Percentiles rank a stretch among this genome's conserved stretches.
These are phyloP conservation scores for Bruguiera parviflora DNA, from an alignment of 345 rosid species.

Conservation along the genomic window DNA sequence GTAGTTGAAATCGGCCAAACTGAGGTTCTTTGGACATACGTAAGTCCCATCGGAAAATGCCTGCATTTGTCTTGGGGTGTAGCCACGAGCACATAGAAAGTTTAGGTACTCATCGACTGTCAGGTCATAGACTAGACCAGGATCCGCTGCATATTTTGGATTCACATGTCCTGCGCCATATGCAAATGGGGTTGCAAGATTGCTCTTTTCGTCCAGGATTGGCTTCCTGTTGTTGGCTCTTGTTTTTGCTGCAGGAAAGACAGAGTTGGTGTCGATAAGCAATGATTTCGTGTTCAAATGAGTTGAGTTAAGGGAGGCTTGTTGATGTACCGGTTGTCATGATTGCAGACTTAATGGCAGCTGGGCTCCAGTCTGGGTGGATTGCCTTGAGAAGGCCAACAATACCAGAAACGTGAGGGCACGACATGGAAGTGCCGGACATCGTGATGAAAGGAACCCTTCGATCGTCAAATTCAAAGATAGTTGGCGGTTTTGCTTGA, in stretches of 20 bases:
- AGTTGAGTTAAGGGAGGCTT: too few relatives aligned
- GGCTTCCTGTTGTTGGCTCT: constrained; percentile 4
- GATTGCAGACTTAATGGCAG: constrained; percentile 45
- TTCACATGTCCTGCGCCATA: constrained; percentile 28
- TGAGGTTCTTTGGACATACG: constrained; percentile 22
- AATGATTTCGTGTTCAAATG: too few relatives aligned
- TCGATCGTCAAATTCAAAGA: not conserved
- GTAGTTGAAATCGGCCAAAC: constrained; percentile 38
- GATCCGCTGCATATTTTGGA: constrained; percentile 27
- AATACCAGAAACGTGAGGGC: constrained; percentile 40
- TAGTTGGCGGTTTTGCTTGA: constrained; percentile 10
- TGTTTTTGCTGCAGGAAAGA: not conserved
- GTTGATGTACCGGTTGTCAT: constrained; percentile 39
- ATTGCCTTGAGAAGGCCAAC: constrained; percentile 37
- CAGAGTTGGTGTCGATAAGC: not conserved
- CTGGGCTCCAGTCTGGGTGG: constrained; percentile 45
- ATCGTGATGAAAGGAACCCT: constrained; percentile 10
- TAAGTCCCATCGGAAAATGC: not conserved
- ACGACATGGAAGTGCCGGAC: constrained; percentile 43
- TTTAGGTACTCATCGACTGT: constrained; percentile 16
- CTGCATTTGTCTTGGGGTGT: constrained; percentile 3
- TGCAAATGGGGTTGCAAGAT: constrained; percentile 22
- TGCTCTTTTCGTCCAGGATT: constrained; percentile 1
- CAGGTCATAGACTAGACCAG: constrained; percentile 31
- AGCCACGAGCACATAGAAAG: constrained; percentile 20